phyloP scores from a whole-genome alignment of 257 asterid genomes.

The Leonotis leonurus region DNA sequence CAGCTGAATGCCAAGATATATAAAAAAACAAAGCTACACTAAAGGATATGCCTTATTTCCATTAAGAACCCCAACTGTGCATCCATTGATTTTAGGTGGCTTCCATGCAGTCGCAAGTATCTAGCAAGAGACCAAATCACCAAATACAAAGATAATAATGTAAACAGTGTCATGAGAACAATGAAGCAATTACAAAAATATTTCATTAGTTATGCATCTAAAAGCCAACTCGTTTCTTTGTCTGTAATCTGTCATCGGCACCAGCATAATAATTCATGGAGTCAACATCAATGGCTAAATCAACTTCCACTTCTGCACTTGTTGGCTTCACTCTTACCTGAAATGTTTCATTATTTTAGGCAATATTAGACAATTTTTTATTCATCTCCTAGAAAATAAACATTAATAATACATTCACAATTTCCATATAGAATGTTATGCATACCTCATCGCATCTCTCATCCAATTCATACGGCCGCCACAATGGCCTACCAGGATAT shows the following conservation, averaged over 20 bases:
- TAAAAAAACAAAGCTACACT: background rate
- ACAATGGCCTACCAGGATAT: slow-evolving; percentile 65
- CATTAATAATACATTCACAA: background rate
- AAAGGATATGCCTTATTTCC: slow-evolving; percentile 26
- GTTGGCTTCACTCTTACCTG: slow-evolving; percentile 75
- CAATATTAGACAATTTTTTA: background rate
- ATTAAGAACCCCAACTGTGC: slow-evolving; percentile 58
- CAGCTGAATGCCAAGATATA: background rate
- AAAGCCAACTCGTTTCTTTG: slow-evolving; percentile 50
- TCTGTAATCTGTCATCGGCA: slow-evolving; percentile 36
- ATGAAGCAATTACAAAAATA: background rate
- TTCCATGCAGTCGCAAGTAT: slow-evolving; percentile 50
- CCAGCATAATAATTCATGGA: slow-evolving; percentile 52
- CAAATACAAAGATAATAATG: slow-evolving; percentile 15
- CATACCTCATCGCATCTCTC: slow-evolving; percentile 63
- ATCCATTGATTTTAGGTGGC: slow-evolving; percentile 43
- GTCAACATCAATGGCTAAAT: slow-evolving; percentile 54
- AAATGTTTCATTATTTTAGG: slow-evolving; percentile 7
- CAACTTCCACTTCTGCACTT: slow-evolving; percentile 64
- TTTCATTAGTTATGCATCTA: background rate
- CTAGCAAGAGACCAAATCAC: slow-evolving; percentile 31
- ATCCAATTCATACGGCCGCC: slow-evolving; percentile 86
- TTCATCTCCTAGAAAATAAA: background rate
- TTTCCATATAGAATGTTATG: background rate
- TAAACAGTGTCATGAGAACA: background rate